A percentile compares a stretch with the other conserved stretches of the same genome.
phyloP scores from a whole-genome alignment of 495 filamentous ascomycete species.

The Neurospora intermedia region DNA sequence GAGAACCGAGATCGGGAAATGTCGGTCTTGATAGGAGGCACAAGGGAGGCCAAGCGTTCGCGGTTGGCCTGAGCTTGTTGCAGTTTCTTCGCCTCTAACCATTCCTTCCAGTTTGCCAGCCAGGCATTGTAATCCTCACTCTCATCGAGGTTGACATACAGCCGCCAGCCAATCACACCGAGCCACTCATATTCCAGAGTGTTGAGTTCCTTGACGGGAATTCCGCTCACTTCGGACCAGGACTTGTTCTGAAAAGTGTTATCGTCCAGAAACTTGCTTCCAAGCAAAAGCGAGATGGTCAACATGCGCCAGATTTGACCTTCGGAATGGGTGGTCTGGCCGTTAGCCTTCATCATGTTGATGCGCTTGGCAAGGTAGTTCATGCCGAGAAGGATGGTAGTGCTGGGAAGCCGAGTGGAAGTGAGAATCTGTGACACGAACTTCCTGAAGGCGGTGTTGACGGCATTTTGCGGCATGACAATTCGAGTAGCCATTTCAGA shows the following conservation, averaged over 20 bases:
- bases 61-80: slow-evolving; percentile 38
- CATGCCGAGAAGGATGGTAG: slow-evolving; percentile 87
- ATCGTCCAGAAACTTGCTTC: slow-evolving; percentile 97
- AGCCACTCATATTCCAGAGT: slow-evolving; percentile 89
- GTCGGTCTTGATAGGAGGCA: slow-evolving; percentile 59
- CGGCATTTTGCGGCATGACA: slow-evolving; percentile 53
- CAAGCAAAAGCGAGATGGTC: slow-evolving; percentile 76
- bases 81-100: slow-evolving; percentile 52
- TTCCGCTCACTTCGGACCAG: slow-evolving; percentile 96
- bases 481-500: slow-evolving; percentile 81
- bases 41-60: slow-evolving; percentile 45
- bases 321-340: slow-evolving; percentile 47
- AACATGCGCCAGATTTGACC: slow-evolving; percentile 84
- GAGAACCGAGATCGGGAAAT: slow-evolving; percentile 28
- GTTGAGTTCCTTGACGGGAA: slow-evolving; percentile 80
- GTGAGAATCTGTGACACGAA: slow-evolving; percentile 91
- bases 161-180: slow-evolving; percentile 67
- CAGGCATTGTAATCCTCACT: slow-evolving; percentile 76
- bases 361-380: slow-evolving; percentile 80
- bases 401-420: slow-evolving; percentile 87
- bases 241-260: slow-evolving; percentile 99
- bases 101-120: slow-evolving; percentile 75
- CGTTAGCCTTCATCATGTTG: slow-evolving; percentile 54
- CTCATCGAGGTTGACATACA: slow-evolving; percentile 78
- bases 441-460: slow-evolving; percentile 77